Conservation (phyloP, 768 basidiomycete species). For the Serendipita sp. region DNA sequence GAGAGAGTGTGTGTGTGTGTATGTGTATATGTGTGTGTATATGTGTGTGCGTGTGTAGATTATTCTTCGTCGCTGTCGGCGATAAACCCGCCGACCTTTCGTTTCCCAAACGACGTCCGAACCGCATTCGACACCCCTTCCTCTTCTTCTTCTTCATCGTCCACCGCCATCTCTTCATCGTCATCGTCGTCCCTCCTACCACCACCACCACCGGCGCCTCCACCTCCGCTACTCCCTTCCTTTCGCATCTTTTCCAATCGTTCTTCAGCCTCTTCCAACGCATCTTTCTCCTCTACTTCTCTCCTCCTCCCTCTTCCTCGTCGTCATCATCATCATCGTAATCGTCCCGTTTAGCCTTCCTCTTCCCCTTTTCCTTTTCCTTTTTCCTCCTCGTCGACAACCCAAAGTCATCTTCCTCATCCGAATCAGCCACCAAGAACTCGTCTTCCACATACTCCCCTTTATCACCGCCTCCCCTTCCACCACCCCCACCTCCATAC, state of each 20-base stretch:
- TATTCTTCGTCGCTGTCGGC: slow-evolving; percentile 14
- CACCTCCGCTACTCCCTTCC: slow-evolving; percentile 28
- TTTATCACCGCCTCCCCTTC: slow-evolving; percentile 14
- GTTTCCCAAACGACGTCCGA: slow-evolving; percentile 1
- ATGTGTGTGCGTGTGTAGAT: too few species aligned
- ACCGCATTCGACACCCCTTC: slow-evolving; percentile 38
- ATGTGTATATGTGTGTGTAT: too few species aligned
- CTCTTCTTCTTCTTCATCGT: slow-evolving; percentile 38
- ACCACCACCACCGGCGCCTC: slow-evolving; percentile 18
- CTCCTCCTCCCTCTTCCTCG: slow-evolving; percentile 21
- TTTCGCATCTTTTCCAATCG: slow-evolving; percentile 42
- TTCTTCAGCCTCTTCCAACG: slow-evolving; percentile 56
- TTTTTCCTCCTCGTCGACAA: slow-evolving; percentile 19
- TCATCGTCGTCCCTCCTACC: slow-evolving; percentile 20
- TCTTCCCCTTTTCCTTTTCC: slow-evolving; percentile 20
- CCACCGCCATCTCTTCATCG: slow-evolving; percentile 20
- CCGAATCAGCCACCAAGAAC: slow-evolving; percentile 65
- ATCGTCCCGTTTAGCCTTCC: slow-evolving; percentile 29
- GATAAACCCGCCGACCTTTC: slow-evolving; percentile 5
- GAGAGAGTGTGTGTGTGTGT: too few species aligned
- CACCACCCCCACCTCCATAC: slow-evolving; percentile 15
- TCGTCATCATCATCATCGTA: slow-evolving; percentile 18
- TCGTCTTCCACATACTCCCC: slow-evolving; percentile 69
- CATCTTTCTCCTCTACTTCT: slow-evolving; percentile 26
- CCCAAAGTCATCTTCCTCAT: slow-evolving; percentile 24